Percentiles rank a stretch among this genome's conserved stretches.
phyloP scores from a whole-genome alignment of 345 rosid genomes.

The Crucihimalaya himalaica region DNA sequence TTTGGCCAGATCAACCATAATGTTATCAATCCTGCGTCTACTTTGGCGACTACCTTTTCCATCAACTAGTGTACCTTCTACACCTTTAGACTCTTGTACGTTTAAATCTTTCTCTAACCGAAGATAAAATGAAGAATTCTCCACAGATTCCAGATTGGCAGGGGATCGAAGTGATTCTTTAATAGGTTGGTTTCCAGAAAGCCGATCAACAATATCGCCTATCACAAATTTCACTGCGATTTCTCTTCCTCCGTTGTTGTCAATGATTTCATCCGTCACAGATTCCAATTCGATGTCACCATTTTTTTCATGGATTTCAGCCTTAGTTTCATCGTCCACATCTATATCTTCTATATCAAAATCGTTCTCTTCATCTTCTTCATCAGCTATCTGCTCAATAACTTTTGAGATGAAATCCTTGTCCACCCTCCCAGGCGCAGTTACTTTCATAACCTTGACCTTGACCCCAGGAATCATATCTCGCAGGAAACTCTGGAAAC shows the following conservation, averaged over 20 bases:
- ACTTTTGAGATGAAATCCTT: conserved; percentile 83
- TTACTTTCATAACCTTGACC: conserved; percentile 88
- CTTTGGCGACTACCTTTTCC: conserved; percentile 62
- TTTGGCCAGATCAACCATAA: conserved; percentile 82
- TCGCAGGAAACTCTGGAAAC: conserved; percentile 67
- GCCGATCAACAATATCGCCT: conserved; percentile 64
- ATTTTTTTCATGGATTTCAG: conserved; percentile 58
- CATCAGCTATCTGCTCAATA: conserved; percentile 77
- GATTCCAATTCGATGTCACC: conserved; percentile 57
- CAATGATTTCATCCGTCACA: conserved; percentile 48
- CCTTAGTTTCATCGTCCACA: conserved; percentile 56
- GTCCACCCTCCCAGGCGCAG: conserved; percentile 71
- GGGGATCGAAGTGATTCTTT: conserved; percentile 72
- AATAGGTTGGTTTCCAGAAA: conserved; percentile 51
- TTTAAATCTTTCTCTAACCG: conserved; percentile 63
- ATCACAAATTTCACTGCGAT: conserved; percentile 79
- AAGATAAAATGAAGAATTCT: conserved; percentile 61
- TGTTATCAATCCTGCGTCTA: conserved; percentile 61
- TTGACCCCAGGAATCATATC: conserved; percentile 90
- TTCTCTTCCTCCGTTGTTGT: conserved; percentile 58
- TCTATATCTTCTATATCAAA: conserved; percentile 54
- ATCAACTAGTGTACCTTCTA: conserved; percentile 48
- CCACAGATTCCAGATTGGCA: conserved; percentile 69
- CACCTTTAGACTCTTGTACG: conserved; percentile 48
- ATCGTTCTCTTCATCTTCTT: conserved; percentile 73